Evolutionary conservation across 805 yeast genomes (phyloP), one percentile per base, ranked within the genome.

Genomic region (Scheffersomyces stipitis): DNA sequence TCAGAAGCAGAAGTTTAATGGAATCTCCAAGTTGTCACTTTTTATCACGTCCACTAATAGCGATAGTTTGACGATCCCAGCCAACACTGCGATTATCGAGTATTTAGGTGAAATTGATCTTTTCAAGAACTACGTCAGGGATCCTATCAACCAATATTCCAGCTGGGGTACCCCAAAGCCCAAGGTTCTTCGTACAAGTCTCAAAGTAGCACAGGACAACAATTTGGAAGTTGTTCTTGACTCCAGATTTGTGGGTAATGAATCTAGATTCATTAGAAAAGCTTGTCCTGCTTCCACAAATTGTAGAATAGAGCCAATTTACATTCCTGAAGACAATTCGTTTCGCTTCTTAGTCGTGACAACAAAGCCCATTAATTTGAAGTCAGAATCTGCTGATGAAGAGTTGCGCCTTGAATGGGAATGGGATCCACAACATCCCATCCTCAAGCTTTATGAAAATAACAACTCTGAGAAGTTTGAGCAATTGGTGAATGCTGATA

Each of bases 361-460:
- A 0, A 58, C 71, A 1, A 72, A 67, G 32, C 76, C 76, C 2
- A 75, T 90, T 18, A 66, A 29, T 9, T 44, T 69, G 16, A 48
- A 48, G 24, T 37, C 52, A 2, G 56, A 50, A 2, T 10, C 69
- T 34, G 59, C 71, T 7, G 88, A 80, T n/a, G 76, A 80, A 27
- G 97, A 90, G 53, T 60, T 91, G 15, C 74, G 90, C 0, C 59
- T 88, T 7, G 77, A 81, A 2, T 91, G 98, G 98, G 86, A 83
- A 41, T 91, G 96, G 96, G 96, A 89, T 53, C 54, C 61, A 3
- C 45, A 65, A 13, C 96, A 89, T 55, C 96, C 97, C 2, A 84
- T 88, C 26, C 63, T 67, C 36, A 71, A 72, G 45, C 61, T 84
- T 37, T 66, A 75, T 17, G 58, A 64, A 17, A 40, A 42, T 15